Percentiles rank a stretch among this genome's conserved stretches.
Conservation (phyloP, 1,284 basidiomycete species). For the Ganoderma boninense region DNA sequence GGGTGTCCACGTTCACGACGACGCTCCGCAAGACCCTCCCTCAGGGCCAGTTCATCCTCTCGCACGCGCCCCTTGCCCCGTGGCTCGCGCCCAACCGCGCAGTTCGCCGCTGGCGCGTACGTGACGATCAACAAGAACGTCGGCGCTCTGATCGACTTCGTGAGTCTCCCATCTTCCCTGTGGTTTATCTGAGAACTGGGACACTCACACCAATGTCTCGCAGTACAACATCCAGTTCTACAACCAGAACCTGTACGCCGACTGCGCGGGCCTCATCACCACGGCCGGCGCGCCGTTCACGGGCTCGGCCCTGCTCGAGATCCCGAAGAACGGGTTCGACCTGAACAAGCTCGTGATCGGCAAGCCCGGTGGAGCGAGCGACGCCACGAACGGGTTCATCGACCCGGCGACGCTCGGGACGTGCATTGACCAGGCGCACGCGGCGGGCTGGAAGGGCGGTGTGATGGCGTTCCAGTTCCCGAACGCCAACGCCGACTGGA, state of each 20-base stretch:
- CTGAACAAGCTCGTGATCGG: constrained; percentile 63
- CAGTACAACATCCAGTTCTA: constrained; percentile 68
- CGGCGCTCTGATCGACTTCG: constrained; percentile 53
- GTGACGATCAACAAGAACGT: constrained; percentile 62
- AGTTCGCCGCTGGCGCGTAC: constrained; percentile 68
- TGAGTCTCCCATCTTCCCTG: constrained; percentile 24
- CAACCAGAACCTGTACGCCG: constrained; percentile 55
- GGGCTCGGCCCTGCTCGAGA: constrained; percentile 60
- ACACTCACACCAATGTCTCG: neutral
- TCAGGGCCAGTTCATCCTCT: constrained; percentile 45
- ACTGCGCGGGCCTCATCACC: constrained; percentile 60
- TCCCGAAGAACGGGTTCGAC: constrained; percentile 59
- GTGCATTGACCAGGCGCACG: constrained; percentile 62
- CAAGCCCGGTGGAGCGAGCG: constrained; percentile 53
- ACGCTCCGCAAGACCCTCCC: constrained; percentile 45
- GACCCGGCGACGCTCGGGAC: constrained; percentile 57
- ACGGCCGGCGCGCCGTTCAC: constrained; percentile 33
- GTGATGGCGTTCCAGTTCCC: constrained; percentile 29
- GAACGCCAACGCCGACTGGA: constrained; percentile 27
- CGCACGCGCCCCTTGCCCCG: constrained; percentile 57
- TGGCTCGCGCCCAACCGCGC: constrained; percentile 58
- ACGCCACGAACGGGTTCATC: constrained; percentile 66
- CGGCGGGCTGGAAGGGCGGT: constrained; percentile 60
- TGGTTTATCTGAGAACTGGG: neutral
- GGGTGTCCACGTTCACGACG: constrained; percentile 54